Percentiles rank a stretch among this genome's conserved stretches.
Evolutionary conservation across 2,329 filamentous ascomycete genomes (phyloP).

Genomic region (Teratosphaeria pseudoeucalypti): DNA sequence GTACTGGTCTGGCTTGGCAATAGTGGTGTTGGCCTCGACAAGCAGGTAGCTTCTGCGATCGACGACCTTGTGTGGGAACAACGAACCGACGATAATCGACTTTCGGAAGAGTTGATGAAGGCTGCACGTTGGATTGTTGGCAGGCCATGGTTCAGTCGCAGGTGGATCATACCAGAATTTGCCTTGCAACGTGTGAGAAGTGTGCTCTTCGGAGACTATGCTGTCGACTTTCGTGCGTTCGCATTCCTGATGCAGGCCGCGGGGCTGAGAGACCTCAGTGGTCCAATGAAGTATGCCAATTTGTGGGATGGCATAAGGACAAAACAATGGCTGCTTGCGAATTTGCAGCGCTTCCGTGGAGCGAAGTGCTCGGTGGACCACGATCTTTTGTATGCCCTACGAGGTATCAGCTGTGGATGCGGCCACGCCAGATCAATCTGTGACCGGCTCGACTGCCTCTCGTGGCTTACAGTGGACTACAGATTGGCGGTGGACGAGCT

Average conservation of each 20-base stretch:
- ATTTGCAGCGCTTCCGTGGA: not conserved
- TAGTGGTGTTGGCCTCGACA: not conserved
- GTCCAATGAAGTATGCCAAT: not conserved
- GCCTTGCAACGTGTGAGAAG: not conserved
- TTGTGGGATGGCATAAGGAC: not conserved
- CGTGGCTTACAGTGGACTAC: not conserved
- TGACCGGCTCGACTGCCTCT: not conserved
- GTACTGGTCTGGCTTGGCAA: constrained; percentile 1
- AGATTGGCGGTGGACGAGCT: not conserved
- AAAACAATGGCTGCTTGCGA: not conserved
- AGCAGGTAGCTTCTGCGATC: not conserved
- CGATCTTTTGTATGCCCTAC: not conserved
- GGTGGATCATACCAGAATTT: not conserved
- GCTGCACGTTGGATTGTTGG: not conserved
- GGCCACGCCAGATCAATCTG: not conserved
- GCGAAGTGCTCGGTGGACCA: not conserved
- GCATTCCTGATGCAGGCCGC: not conserved
- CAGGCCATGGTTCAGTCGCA: not conserved
- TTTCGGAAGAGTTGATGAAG: not conserved
- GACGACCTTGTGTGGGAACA: not conserved
- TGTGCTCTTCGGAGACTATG: not conserved
- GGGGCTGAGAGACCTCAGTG: not conserved
- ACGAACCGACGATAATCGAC: not conserved
- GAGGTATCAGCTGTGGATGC: not conserved
- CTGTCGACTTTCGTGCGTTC: not conserved